Base-by-base conservation (phyloP, 1,139 yeast genomes). In the Blastobotrys aristatus region DNA sequence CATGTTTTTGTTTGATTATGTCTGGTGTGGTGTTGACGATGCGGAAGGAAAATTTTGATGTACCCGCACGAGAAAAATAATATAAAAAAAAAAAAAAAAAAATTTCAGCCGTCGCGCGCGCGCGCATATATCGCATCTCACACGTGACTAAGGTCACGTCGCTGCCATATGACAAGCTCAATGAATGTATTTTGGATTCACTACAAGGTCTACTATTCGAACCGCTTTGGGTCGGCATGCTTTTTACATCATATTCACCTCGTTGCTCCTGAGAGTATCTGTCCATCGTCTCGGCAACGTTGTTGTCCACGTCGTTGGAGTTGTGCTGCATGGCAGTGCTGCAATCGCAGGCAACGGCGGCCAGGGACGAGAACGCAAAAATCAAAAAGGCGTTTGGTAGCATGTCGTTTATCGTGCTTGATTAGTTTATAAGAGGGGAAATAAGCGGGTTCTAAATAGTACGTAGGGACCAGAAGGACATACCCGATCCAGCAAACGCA, bases 401-500 rank as follows among this genome's bases (percentile, higher is more conserved):
- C n/a, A n/a, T n/a, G n/a, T n/a, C n/a, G n/a, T n/a, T n/a, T n/a
- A n/a, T n/a, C n/a, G n/a, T n/a, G n/a, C n/a, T n/a, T n/a, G n/a
- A n/a, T n/a, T n/a, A n/a, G n/a, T n/a, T n/a, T n/a, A n/a, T n/a
- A n/a, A n/a, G n/a, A n/a, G n/a, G n/a, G n/a, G n/a, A n/a, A n/a
- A n/a, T n/a, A n/a, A n/a, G n/a, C n/a, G n/a, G n/a, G n/a, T n/a
- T n/a, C n/a, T n/a, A n/a, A n/a, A n/a, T n/a, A n/a, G n/a, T n/a
- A n/a, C n/a, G n/a, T 24, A 36, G 14, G 4, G 35, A 36, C 62
- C 62, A 58, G 27, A 50, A 49, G 6, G 62, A 59, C 14, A 60
- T 38, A 0, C 68, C 68, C 2, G 67, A 58, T 2, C 68, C 68
- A 6, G 64, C 68, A 32, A 62, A 40, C 16, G 54, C 33, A 13